Percentiles rank a stretch among this genome's conserved stretches.
These are phyloP conservation scores for Trichoderma cornu-damae DNA, from an alignment of 2,329 filamentous ascomycete genomes.

Conservation along the genomic window DNA sequence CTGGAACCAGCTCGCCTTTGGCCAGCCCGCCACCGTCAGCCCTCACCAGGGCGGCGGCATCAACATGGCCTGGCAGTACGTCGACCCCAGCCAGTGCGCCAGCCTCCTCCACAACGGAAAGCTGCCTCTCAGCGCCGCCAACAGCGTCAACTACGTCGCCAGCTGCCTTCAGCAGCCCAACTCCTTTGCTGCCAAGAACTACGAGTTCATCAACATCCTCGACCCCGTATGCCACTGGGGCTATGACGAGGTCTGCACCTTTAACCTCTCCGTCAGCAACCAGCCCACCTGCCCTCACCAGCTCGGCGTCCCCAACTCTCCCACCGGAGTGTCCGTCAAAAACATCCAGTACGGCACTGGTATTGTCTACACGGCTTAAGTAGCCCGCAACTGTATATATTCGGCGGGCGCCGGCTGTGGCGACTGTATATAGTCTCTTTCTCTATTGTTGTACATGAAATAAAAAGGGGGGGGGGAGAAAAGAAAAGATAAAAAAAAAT, in stretches of 20 bases:
- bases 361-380: conserved; percentile 24
- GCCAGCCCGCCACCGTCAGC: conserved; percentile 41
- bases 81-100: conserved; percentile 44
- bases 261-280: conserved; percentile 46
- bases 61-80: conserved; percentile 46
- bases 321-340: conserved; percentile 38
- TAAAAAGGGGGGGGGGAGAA: not conserved
- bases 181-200: conserved; percentile 50
- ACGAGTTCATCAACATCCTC: conserved; percentile 49
- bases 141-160: conserved; percentile 52
- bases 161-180: conserved; percentile 41
- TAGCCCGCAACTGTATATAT: not conserved
- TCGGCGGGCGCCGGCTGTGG: not conserved
- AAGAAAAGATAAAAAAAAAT: not conserved
- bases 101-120: conserved; percentile 46
- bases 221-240: conserved; percentile 48
- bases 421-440: not conserved
- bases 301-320: conserved; percentile 33
- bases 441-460: not conserved
- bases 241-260: conserved; percentile 46
- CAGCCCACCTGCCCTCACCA: conserved; percentile 46
- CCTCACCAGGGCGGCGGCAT: conserved; percentile 47
- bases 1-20: conserved; percentile 54
- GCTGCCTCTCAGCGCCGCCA: conserved; percentile 50
- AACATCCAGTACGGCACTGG: conserved; percentile 51